phyloP scores from a whole-genome alignment of 2,329 filamentous ascomycete genomes.

The Cryphonectria naterciae region DNA sequence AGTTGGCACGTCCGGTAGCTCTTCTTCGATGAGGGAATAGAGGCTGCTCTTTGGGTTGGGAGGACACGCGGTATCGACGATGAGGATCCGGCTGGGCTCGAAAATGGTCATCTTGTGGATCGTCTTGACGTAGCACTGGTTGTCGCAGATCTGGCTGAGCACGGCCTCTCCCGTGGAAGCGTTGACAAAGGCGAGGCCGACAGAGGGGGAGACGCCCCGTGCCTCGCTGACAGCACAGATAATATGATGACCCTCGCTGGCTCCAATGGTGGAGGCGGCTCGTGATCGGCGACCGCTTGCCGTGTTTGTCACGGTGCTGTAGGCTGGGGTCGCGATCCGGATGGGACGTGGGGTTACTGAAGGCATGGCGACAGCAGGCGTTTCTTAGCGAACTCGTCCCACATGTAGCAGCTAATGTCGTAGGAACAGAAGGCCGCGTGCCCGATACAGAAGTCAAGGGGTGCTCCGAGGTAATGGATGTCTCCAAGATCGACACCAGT shows the following conservation, averaged over 20 bases:
- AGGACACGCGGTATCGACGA: slow-evolving; percentile 70
- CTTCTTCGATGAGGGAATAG: slow-evolving; percentile 73
- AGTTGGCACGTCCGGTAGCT: slow-evolving; percentile 65
- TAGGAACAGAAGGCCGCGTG: not conserved
- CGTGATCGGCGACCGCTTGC: slow-evolving; percentile 50
- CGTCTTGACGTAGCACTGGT: slow-evolving; percentile 86
- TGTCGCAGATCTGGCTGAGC: slow-evolving; percentile 90
- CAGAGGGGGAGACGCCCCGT: slow-evolving; percentile 80
- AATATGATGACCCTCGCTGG: slow-evolving; percentile 66
- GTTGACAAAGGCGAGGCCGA: slow-evolving; percentile 88
- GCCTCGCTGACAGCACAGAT: slow-evolving; percentile 90
- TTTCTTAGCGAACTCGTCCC: not conserved
- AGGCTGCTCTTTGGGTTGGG: slow-evolving; percentile 74
- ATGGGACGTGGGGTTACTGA: slow-evolving; percentile 2
- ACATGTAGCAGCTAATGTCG: not conserved
- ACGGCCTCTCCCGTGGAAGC: slow-evolving; percentile 81
- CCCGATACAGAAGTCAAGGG: not conserved
- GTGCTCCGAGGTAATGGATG: not conserved
- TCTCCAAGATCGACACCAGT: not conserved
- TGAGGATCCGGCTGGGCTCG: slow-evolving; percentile 77
- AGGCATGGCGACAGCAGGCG: not conserved
- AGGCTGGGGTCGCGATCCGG: slow-evolving; percentile 4
- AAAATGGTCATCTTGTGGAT: slow-evolving; percentile 85
- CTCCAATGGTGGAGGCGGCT: slow-evolving; percentile 46
- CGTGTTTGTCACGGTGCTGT: slow-evolving; percentile 39